Evolutionary conservation across 192 early-diverging fungal species (phyloP), one percentile per base, ranked within the genome.

Genomic region (Rhizophagus sp.): DNA sequence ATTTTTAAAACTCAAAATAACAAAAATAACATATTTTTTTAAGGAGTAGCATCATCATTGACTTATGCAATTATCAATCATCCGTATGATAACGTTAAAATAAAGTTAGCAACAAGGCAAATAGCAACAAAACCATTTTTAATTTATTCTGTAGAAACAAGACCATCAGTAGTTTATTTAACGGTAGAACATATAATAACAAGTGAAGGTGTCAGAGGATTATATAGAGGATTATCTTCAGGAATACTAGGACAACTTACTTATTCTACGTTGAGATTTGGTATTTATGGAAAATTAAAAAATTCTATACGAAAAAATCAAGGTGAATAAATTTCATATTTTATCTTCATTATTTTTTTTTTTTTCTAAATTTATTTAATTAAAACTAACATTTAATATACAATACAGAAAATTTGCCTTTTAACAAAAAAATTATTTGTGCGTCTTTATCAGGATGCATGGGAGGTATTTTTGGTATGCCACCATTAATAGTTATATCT

Each of bases 31-130:
- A 1, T 34, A 34, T 2, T 34, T 34, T 5, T 39, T 39, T 64
- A 82, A n/a, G 88, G 87, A 52, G 88, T 86, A 10, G 88, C 90
- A 34, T 87, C 90, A 47, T 88, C 87, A 50, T 36, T 84, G 10
- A 88, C 90, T 1, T 88, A 87, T 30, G 82, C 91, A 17, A 39
- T 39, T 2, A 90, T 94, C 34, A 92, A 90, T 0, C 93, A 97
- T 83, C 92, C 94, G 62, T 88, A 97, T 62, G 95, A 96, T 83
- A 87, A 95, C 47, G 87, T 93, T 72, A 97, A 98, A 82, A 96
- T 99, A 27, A 91, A 96, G 13, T 81, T 97, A 61, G 96, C 97
- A 81, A 99, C 95, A 17, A 87, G 86, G 39, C 93, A 92, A 47
- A 91, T 91, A 3, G 80, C 85, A 19, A 82, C 69, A 3, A 82